Evolutionary conservation across 202 grass and related monocot species (phyloP).

Genomic region (Cymbopogon flexuosus): DNA sequence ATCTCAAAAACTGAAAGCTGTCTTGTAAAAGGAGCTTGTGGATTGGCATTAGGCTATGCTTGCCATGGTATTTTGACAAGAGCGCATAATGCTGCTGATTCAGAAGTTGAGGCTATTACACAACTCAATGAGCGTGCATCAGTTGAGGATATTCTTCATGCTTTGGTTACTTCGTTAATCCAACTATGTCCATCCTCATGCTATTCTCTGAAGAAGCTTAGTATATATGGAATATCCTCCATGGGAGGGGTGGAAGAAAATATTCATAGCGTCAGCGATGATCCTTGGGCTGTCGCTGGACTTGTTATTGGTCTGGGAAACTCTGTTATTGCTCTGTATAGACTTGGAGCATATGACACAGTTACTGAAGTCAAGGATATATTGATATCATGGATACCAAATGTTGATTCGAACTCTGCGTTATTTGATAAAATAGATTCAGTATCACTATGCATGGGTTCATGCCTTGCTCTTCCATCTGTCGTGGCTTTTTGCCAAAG

Average conservation of each 20-base stretch:
- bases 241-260: constrained; percentile 44
- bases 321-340: constrained; percentile 63
- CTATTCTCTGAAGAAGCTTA: constrained; percentile 59
- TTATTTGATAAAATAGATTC: constrained; percentile 49
- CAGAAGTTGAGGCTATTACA: constrained; percentile 43
- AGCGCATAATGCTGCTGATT: constrained; percentile 37
- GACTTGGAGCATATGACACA: constrained; percentile 57
- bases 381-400: constrained; percentile 71
- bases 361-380: constrained; percentile 69
- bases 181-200: constrained; percentile 54
- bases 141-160: constrained; percentile 55
- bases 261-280: constrained; percentile 63
- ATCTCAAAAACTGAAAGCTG: constrained; percentile 63
- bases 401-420: constrained; percentile 34
- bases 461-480: constrained; percentile 73
- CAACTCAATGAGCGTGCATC: constrained; percentile 48
- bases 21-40: constrained; percentile 89
- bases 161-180: constrained; percentile 45
- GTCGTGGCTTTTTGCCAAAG: constrained; percentile 77
- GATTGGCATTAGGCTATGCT: constrained; percentile 64
- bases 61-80: constrained; percentile 67
- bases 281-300: constrained; percentile 79
- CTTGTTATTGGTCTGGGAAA: constrained; percentile 74
- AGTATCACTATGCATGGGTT: constrained; percentile 59
- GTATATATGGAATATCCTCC: constrained; percentile 36